Base-by-base conservation (phyloP, 169 alveolate genomes). In the Fabrea salina region DNA sequence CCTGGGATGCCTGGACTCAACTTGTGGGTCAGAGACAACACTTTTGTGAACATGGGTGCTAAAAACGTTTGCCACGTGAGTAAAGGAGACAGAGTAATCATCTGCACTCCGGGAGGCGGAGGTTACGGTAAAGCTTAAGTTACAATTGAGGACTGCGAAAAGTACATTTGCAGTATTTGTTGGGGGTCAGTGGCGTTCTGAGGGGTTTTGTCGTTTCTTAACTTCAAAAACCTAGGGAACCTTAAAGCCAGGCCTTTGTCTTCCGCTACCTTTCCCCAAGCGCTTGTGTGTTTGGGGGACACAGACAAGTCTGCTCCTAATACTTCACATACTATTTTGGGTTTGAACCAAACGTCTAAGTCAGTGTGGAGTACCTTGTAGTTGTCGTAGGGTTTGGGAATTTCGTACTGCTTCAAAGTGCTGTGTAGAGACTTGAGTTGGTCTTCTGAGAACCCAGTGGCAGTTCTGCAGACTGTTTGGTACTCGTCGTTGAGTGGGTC, bases 251-350 rank as follows among this genome's bases (percentile, higher is more conserved):
- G 96, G 2, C 99, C 99, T 85, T 94, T 94, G 16, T 77, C 76
- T 64, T 85, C 91, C 16, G 78, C 91, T 61, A 92, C 87, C 41
- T 88, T 71, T 0, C 97, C 97, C 30, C 88, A 71, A 27, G 98
- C 98, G 32, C 99, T 99, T n/a, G 99, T 96, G 86, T 98, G 97
- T 5, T 96, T 96, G 6, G 99, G 99, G 25, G 99, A 94, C 33
- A 97, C 82, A n/a, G 99, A 89, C 33, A 98, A 82, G 82, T 98
- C 99, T 1, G 99, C 99, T 4, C 98, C 98, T 79, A 96, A 95
- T 33, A 97, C 86, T 80, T 98, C 99, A 98, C 99, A 95, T 37
- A 98, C 99, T 64, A 93, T 87, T n/a, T 85, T 86, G n/a, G 99
- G 99, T 27, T 84, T 89, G 67, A 96, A 87, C 96, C 97, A 94